Percentiles rank a stretch among this genome's conserved stretches.
These are phyloP conservation scores for Handroanthus guayacan DNA, from an alignment of 257 asterid genomes.

Conservation along the genomic window DNA sequence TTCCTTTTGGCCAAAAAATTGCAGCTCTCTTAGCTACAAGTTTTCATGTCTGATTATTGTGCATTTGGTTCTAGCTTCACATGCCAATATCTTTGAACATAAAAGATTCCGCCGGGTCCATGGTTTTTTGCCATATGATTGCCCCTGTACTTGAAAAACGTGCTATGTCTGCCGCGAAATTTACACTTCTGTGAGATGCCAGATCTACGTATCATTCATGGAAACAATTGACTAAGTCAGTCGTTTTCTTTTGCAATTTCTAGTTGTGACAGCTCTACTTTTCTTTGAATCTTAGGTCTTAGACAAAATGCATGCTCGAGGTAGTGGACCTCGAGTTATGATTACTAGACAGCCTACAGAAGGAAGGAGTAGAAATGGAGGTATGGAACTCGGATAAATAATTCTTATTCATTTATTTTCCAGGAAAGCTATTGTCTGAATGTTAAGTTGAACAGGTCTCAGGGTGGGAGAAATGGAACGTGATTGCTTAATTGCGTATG, in stretches of 20 bases:
- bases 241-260: neutral
- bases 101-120: neutral
- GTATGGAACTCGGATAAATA: conserved; percentile 40
- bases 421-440: conserved; percentile 27
- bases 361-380: conserved; percentile 95
- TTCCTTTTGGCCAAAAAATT: neutral
- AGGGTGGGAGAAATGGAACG: conserved; percentile 99
- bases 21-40: neutral
- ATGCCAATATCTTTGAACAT: neutral
- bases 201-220: conserved; percentile 4
- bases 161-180: conserved; percentile 12
- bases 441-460: conserved; percentile 59
- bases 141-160: neutral
- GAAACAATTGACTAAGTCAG: neutral
- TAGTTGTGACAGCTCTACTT: conserved; percentile 25
- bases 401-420: neutral
- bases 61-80: neutral
- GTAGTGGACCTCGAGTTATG: conserved; percentile 89
- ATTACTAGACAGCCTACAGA: conserved; percentile 97
- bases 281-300: conserved; percentile 61
- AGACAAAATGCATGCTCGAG: conserved; percentile 99
- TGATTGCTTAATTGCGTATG: conserved; percentile 97
- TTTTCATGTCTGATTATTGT: conserved; percentile 7
- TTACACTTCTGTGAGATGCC: neutral
- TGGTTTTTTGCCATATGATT: neutral